These are phyloP conservation scores for Leccinum arenicola DNA, from an alignment of 768 basidiomycete genomes.

Conservation along the genomic window DNA sequence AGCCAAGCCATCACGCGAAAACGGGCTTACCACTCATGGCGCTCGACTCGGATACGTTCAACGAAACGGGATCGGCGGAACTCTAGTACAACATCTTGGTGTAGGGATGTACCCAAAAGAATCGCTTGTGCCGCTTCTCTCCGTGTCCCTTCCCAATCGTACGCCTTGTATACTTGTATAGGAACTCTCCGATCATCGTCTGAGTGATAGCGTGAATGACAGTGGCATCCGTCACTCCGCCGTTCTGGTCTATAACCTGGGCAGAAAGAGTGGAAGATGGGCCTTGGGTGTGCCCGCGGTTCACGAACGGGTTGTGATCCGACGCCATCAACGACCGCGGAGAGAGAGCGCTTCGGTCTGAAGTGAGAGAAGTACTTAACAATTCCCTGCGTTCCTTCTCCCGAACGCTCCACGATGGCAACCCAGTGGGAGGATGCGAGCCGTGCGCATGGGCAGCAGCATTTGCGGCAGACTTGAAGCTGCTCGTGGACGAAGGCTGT, in stretches of 20 bases:
- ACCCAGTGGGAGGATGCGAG: constrained; percentile 38
- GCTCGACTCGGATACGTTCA: constrained; percentile 84
- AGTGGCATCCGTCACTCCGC: constrained; percentile 74
- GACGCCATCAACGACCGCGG: constrained; percentile 83
- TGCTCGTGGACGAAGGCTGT: constrained; percentile 74
- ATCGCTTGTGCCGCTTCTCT: constrained; percentile 86
- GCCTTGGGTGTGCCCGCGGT: constrained; percentile 34
- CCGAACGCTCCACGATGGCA: constrained; percentile 50
- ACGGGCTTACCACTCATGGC: constrained; percentile 88
- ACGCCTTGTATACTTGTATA: constrained; percentile 95
- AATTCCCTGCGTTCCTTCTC: constrained; percentile 55
- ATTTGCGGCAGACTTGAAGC: constrained; percentile 74
- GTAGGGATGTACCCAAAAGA: constrained; percentile 99
- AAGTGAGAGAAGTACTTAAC: constrained; percentile 68
- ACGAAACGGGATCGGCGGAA: constrained; percentile 90
- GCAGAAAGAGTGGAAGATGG: constrained; percentile 43
- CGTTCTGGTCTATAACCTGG: constrained; percentile 28
- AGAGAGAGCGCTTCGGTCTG: constrained; percentile 65
- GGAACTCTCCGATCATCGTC: constrained; percentile 99
- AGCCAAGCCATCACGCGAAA: constrained; percentile 5
- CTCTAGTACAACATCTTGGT: constrained; percentile 98
- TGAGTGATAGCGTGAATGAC: constrained; percentile 98
- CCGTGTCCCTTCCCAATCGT: constrained; percentile 89
- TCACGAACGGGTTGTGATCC: constrained; percentile 55
- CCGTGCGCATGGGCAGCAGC: constrained; percentile 51